Evolutionary conservation across 2,329 filamentous ascomycete genomes (phyloP), one percentile per base, ranked within the genome.

Genomic region (Monascus ruber): DNA sequence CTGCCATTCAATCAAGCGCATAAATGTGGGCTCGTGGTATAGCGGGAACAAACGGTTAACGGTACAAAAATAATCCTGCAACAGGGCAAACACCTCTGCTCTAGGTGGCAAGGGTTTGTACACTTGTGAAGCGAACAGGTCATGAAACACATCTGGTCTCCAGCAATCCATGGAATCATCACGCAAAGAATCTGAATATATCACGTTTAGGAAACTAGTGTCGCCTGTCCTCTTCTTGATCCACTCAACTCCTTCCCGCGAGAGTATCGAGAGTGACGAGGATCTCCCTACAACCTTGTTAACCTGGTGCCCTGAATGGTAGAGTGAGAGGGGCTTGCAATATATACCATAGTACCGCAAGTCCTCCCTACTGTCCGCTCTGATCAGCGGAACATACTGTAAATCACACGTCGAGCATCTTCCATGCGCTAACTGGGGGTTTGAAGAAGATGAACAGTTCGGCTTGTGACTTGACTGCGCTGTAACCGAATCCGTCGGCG

Each of bases 11-110:
- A 95, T 85, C 7, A 96, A 72, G 54, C 91, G 85, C 85, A 95
- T 95, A 54, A 96, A 96, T 0, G 88, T 94, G 0, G 85, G 84
- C 58, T 94, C 86, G 61, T 95, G 88, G 55, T 94, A 96, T 4
- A 96, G 72, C 2, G 89, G 89, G 55, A 95, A 94, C 72, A 95
- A 88, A 73, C 85, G 87, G 66, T 96, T 96, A 70, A 95, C 93
- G 59, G 94, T 94, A 52, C 88, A 83, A 50, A 96, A 96, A 54
- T 82, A 96, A 61, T 95, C 88, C 58, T 83, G 85, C 38, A 94
- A 73, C 31, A 95, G 66, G 4, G 85, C 87, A 44, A 93, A 67
- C 0, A 87, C 85, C 63, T 94, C 87, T n/a, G 77, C 70, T 60
- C 91, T 89, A 1, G 83, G 70, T 2, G 89, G 89, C 24, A 95